Evolutionary conservation across 1,139 yeast genomes (phyloP), one percentile per base, ranked within the genome.

Genomic region (Pichia sp.): DNA sequence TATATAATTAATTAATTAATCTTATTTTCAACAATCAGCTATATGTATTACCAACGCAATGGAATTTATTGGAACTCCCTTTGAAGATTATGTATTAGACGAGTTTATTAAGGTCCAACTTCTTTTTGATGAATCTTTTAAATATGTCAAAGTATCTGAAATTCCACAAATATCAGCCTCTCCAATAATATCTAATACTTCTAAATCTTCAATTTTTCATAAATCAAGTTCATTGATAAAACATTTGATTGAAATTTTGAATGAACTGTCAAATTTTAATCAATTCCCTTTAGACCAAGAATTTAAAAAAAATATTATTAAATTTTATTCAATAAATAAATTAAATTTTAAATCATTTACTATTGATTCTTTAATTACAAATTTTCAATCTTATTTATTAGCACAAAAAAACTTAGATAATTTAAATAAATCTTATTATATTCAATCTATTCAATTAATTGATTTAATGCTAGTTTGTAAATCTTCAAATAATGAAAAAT

Each of bases 91-190:
- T 38, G 55, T 52, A 3, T 40, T 59, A 22, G 61, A 59, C 35
- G 50, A 51, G 37, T 58, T 50, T 36, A 29, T 58, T 12, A 55
- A 52, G 27, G 56, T 55, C 2, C 62, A 57, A 35, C 45, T 59
- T 10, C 45, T 59, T 16, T 51, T 45, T 34, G 63, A 60, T 34
- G 49, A 47, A 10, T 42, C 52, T 6, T 53, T 43, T 41, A 45
- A 38, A 22, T 43, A 48, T 28, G 45, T 42, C 4, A 42, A 43
- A n/a, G 60, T 59, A 1, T 32, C 48, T 2, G 53, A 54, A 22
- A 40, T 54, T 25, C 41, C 41, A 10, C 35, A 36, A 6, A 51
- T 56, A 7, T 54, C 59, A 4, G 28, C 28, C 22, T 42, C 46
- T 25, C 60, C 61, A 9, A 42, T 42, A 12, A 38, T 52, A n/a